Percentiles rank a stretch among this genome's conserved stretches.
These are phyloP conservation scores for Akanthomyces dipterigenus DNA, from an alignment of 2,329 filamentous ascomycete genomes.

Conservation along the genomic window DNA sequence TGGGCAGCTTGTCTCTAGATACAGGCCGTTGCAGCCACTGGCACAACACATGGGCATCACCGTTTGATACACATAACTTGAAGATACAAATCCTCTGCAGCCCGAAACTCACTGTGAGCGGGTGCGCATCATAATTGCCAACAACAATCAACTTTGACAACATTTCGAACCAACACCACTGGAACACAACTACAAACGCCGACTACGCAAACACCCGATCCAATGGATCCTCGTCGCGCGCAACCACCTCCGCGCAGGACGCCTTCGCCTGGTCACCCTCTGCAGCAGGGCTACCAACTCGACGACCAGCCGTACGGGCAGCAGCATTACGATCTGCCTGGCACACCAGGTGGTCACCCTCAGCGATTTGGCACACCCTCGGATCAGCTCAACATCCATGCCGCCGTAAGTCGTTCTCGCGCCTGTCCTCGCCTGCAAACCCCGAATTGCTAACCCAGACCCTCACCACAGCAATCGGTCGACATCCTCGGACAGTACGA, in stretches of 20 bases:
- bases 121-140: no score
- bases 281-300: constrained; percentile 71
- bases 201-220: constrained; percentile 1
- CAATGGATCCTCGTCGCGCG: constrained; percentile 4
- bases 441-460: neutral
- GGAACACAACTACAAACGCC: neutral
- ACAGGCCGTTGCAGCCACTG: no score
- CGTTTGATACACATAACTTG: no score
- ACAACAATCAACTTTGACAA: no score
- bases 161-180: no score
- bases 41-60: no score
- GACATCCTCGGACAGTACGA: constrained; percentile 25
- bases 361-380: constrained; percentile 51
- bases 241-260: constrained; percentile 48
- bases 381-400: constrained; percentile 76
- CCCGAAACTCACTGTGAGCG: no score
- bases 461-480: constrained; percentile 40
- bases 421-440: neutral
- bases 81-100: no score
- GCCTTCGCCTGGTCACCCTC: constrained; percentile 69
- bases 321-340: constrained; percentile 21
- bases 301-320: constrained; percentile 67
- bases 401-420: constrained; percentile 57
- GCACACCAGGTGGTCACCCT: constrained; percentile 15
- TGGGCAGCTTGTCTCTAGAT: neutral